Conservation (phyloP, 257 asterid genomes). For the Solanum clarkiae region DNA sequence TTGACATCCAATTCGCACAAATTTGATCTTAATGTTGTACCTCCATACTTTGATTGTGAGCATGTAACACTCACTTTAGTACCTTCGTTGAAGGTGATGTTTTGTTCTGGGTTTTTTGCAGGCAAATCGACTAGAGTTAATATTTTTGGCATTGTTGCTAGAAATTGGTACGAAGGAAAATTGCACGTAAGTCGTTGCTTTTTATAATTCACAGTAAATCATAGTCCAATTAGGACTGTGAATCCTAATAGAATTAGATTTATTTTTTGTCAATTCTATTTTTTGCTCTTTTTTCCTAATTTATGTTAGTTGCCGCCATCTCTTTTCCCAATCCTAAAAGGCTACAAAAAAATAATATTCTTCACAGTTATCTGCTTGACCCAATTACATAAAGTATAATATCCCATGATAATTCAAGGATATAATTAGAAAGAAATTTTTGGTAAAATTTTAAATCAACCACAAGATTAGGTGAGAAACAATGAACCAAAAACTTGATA, state of each 20-base stretch:
- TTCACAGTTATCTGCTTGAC: too few species aligned
- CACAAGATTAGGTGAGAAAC: too few species aligned
- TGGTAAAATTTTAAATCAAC: too few species aligned
- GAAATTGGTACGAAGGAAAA: background rate
- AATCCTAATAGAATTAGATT: background rate
- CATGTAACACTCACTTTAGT: background rate
- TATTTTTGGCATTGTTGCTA: background rate
- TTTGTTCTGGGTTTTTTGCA: background rate
- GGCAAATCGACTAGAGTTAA: background rate
- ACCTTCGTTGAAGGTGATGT: background rate
- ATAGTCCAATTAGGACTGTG: background rate
- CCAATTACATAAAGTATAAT: too few species aligned
- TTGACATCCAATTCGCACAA: background rate
- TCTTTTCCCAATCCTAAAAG: background rate
- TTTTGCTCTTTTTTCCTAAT: background rate
- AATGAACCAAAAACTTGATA: too few species aligned
- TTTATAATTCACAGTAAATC: background rate
- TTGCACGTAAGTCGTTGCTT: background rate
- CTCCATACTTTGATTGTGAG: background rate
- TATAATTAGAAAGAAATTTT: too few species aligned
- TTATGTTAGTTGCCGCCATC: background rate
- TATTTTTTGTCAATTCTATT: background rate
- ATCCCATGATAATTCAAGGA: too few species aligned
- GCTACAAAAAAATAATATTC: too few species aligned
- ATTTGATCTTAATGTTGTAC: background rate